These are phyloP conservation scores for Rhizopus microsporus DNA, from an alignment of 371 early-diverging fungal species.

Conservation along the genomic window DNA sequence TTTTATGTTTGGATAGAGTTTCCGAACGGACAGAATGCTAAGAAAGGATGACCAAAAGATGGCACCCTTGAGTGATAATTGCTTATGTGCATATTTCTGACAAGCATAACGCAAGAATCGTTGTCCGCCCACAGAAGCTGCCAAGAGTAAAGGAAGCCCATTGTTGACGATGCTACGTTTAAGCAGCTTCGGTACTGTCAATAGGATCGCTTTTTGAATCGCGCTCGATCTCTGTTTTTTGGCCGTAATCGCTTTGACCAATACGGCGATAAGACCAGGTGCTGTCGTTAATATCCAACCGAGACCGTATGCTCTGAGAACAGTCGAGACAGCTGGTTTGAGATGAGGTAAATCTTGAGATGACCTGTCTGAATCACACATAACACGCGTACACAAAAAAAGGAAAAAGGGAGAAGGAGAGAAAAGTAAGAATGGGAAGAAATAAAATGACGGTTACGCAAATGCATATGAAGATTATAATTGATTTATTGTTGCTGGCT, in stretches of 20 bases:
- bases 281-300: conserved; percentile 41
- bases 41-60: conserved; percentile 33
- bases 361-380: background rate
- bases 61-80: conserved; percentile 12
- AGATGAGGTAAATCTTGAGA: background rate
- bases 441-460: conserved; percentile 9
- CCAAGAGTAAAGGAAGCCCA: conserved; percentile 41
- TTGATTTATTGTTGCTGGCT: conserved; percentile 18
- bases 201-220: conserved; percentile 21
- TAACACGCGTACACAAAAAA: conserved; percentile 1
- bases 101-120: conserved; percentile 17
- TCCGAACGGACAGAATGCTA: conserved; percentile 33
- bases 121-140: conserved; percentile 39
- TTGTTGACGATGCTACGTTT: conserved; percentile 32
- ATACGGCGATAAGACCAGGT: conserved; percentile 25
- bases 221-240: conserved; percentile 8
- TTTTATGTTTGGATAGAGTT: conserved; percentile 38
- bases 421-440: background rate
- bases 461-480: conserved; percentile 16
- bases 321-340: conserved; percentile 32
- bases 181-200: conserved; percentile 24
- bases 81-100: conserved; percentile 10
- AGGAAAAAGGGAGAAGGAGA: conserved; percentile 6
- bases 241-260: conserved; percentile 22
- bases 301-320: conserved; percentile 43